Conservation (phyloP, 495 filamentous ascomycete species). For the Parachaetomium inaequale region DNA sequence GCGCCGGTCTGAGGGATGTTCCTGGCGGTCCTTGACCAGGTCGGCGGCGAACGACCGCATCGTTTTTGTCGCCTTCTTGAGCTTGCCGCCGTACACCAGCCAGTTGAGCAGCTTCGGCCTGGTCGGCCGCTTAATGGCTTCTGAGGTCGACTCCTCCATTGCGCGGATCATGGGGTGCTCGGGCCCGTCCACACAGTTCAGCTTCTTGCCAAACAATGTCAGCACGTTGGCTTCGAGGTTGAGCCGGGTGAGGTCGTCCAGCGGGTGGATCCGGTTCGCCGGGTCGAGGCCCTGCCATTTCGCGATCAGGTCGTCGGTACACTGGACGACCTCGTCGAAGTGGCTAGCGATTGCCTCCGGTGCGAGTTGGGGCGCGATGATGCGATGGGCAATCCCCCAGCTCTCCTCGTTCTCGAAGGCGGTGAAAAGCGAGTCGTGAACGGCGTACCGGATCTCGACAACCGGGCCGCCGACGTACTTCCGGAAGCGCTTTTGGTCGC, state of each 20-base stretch:
- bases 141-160: conserved; percentile 61
- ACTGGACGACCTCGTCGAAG: conserved; percentile 65
- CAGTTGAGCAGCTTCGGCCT: conserved; percentile 55
- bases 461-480: conserved; percentile 57
- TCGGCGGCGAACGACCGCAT: conserved; percentile 54
- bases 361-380: conserved; percentile 63
- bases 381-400: conserved; percentile 70
- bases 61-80: conserved; percentile 50
- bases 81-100: conserved; percentile 53
- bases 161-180: conserved; percentile 61
- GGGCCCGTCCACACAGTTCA: conserved; percentile 61
- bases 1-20: conserved; percentile 56
- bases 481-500: conserved; percentile 63
- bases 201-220: conserved; percentile 60
- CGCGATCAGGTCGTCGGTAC: conserved; percentile 59
- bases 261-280: conserved; percentile 49
- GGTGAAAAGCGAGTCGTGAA: conserved; percentile 66
- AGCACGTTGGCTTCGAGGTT: conserved; percentile 67
- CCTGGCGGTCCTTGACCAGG: conserved; percentile 54
- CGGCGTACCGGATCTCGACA: conserved; percentile 54
- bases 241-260: conserved; percentile 66
- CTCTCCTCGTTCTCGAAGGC: conserved; percentile 59
- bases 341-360: conserved; percentile 56
- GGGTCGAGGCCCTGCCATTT: conserved; percentile 63
- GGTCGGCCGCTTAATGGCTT: conserved; percentile 52